Evolutionary conservation across 495 filamentous ascomycete genomes (phyloP).

Genomic region (Lasiosphaeria miniovina): DNA sequence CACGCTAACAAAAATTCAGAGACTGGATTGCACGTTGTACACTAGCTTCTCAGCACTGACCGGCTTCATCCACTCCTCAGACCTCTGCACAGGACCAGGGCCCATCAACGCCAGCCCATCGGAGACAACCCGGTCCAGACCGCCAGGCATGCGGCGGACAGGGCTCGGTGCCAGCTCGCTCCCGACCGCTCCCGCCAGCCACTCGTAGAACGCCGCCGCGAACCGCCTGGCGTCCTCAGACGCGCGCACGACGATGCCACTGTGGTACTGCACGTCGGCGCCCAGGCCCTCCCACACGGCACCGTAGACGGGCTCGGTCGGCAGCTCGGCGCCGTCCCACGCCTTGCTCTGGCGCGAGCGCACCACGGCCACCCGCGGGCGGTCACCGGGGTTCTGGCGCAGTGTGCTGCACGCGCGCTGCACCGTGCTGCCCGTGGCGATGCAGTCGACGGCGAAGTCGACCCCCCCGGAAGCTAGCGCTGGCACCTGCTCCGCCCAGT

Average conservation of each 20-base stretch:
- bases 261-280: conserved; percentile 31
- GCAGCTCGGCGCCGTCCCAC: conserved; percentile 21
- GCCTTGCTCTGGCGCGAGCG: conserved; percentile 29
- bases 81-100: conserved; percentile 25
- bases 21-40: background rate
- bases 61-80: conserved; percentile 38
- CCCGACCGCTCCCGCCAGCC: conserved; percentile 21
- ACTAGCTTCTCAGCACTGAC: conserved; percentile 23
- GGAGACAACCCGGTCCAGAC: conserved; percentile 33
- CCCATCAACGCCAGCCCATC: conserved; percentile 40
- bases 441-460: conserved; percentile 37
- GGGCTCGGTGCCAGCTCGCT: conserved; percentile 27
- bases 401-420: conserved; percentile 15
- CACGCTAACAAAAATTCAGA: too few species aligned
- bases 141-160: conserved; percentile 39
- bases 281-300: conserved; percentile 46
- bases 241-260: conserved; percentile 7
- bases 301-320: conserved; percentile 34
- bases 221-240: conserved; percentile 26
- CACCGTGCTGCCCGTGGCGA: conserved; percentile 37
- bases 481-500: conserved; percentile 52
- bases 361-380: conserved; percentile 29
- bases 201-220: conserved; percentile 35
- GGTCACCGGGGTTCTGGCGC: background rate
- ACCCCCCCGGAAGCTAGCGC: conserved; percentile 26